Percentiles rank a stretch among this genome's conserved stretches.
phyloP scores from a whole-genome alignment of 192 early-diverging fungal genomes.

The Linnemannia schmuckeri region DNA sequence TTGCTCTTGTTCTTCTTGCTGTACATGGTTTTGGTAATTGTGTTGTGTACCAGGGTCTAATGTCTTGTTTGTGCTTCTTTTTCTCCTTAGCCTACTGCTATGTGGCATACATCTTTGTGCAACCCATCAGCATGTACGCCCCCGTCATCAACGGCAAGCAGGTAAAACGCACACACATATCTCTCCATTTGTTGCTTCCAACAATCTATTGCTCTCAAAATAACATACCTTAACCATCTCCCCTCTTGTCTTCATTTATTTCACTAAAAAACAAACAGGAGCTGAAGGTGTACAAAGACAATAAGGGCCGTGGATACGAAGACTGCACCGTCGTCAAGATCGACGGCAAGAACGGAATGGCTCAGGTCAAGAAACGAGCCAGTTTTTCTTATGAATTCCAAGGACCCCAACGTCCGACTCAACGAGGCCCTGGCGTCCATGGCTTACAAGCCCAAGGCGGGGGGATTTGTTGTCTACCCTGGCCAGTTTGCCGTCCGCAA shows the following conservation, averaged over 20 bases:
- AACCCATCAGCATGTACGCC: constrained; percentile 31
- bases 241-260: background rate
- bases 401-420: constrained; percentile 32
- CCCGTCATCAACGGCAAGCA: constrained; percentile 28
- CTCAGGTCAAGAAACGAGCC: constrained; percentile 12
- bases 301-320: background rate
- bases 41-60: no score
- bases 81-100: constrained; percentile 29
- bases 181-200: background rate
- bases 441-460: background rate
- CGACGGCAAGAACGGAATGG: constrained; percentile 15
- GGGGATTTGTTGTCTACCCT: background rate
- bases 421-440: constrained; percentile 22
- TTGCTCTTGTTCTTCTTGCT: no score
- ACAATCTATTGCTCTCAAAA: no score
- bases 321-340: constrained; percentile 9
- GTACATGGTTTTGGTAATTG: no score
- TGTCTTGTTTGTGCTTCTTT: background rate
- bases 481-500: background rate
- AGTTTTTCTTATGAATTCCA: constrained; percentile 3
- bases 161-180: background rate
- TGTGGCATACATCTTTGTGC: constrained; percentile 16
- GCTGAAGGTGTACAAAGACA: constrained; percentile 17
- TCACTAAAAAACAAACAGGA: background rate
- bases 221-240: no score